Base-by-base conservation (phyloP, 371 early-diverging fungal species). In the Lichtheimia ornata region DNA sequence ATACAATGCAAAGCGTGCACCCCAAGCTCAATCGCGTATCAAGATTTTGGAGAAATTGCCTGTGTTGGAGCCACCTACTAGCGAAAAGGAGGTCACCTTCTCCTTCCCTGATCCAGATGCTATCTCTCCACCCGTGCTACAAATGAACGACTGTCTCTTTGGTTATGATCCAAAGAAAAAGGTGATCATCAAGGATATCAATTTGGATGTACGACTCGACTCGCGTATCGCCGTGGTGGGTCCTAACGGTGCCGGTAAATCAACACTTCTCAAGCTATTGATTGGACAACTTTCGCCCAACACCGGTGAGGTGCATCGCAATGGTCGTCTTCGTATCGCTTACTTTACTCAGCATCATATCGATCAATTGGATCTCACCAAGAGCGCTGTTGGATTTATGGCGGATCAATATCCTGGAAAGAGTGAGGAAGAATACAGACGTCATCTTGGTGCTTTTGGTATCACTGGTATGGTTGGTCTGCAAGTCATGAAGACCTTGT, bases 311-410 rank as follows among this genome's bases (percentile, higher is more conserved):
- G 91, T 94, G 20, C 87, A 94, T 65, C 89, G 97, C 50, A 95
- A 97, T 64, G 95, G 94, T n/a, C 91, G 96, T 54, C 84, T 98
- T 59, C 90, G 96, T 28, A 88, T 97, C 56, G 98, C 94, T 27
- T 91, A 94, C 71, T 99, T 99, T 80, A 93, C 95, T 53, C 99
- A 99, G 81, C 99, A 99, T 68, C 96, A 95, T 71, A 94, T 97
- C 41, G 99, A 98, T 74, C 97, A 96, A 69, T 82, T 98, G 53
- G 94, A 94, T 72, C 78, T 97, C 50, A 88, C 80, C 50, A 80
- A 84, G 58, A 85, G 88, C 11, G 89, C 95, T 3, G 96, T 97
- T 12, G 93, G 86, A n/a, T 95, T 93, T 62, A 85, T 98, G 87
- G 82, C 84, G 30, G 84, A 82, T 62, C 85, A 79, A 63, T 98